Conservation (phyloP, 441 rosid genomes). For the Populus hybrid region DNA sequence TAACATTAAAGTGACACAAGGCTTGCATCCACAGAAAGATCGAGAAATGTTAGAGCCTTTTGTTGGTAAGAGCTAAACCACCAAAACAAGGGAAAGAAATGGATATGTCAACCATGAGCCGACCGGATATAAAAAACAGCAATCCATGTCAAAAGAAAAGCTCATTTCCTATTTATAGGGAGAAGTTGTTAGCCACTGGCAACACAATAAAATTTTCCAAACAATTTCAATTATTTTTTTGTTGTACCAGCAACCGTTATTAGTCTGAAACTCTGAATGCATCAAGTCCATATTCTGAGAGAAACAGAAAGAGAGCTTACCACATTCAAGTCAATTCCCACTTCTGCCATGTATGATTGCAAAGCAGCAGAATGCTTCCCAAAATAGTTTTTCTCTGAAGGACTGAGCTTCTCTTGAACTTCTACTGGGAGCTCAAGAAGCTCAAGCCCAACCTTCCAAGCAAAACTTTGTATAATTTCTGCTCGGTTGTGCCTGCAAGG, state of each 20-base stretch:
- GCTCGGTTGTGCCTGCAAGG: conserved; percentile 71
- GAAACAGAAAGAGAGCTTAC: conserved; percentile 35
- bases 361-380: conserved; percentile 61
- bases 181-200: background rate
- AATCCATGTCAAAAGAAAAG: background rate
- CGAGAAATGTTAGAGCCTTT: background rate
- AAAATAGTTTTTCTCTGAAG: conserved; percentile 63
- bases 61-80: background rate
- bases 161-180: background rate
- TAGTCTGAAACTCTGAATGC: background rate
- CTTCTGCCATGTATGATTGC: conserved; percentile 64
- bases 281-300: background rate
- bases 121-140: background rate
- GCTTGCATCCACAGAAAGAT: background rate
- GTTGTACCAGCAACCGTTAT: background rate
- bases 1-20: background rate
- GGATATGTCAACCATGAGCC: background rate
- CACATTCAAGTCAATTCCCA: conserved; percentile 74
- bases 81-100: background rate
- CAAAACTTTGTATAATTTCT: conserved; percentile 64
- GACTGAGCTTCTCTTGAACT: conserved; percentile 65
- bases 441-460: conserved; percentile 72
- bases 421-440: conserved; percentile 73
- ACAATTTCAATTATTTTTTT: background rate
- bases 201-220: background rate